Evolutionary conservation across 441 rosid genomes (phyloP), one percentile per base, ranked within the genome.

Genomic region (Breynia disticha): DNA sequence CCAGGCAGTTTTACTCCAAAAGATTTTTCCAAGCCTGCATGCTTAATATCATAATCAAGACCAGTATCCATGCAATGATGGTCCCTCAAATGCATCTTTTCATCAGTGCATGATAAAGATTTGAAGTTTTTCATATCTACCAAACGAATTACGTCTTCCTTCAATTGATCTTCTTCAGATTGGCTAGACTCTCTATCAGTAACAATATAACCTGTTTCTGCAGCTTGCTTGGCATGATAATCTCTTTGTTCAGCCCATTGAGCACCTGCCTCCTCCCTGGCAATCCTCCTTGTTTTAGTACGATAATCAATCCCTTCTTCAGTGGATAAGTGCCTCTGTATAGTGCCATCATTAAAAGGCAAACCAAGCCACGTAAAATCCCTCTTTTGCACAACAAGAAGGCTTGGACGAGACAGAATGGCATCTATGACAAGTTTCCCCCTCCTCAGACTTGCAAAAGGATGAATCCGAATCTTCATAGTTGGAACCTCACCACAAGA

Each of bases 271-370:
- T 83, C 96, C 85, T 94, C 99, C 73, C 96, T 75, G 0, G 89
- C 76, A 55, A 74, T 11, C 77, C 99, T 82, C 67, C 95, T 83
- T 66, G 81, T 77, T 72, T 81, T 84, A 9, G 99, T 87, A 35
- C 99, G 96, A 73, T 74, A 76, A 73, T 89, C 99, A 72, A 94
- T 87, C 63, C 99, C 99, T 74, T 94, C 99, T 62, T 89, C 96
- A 37, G 77, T 73, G 53, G 97, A 87, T 32, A 70, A 74, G 68
- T 72, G 97, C 66, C 76, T 76, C 49, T 67, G 87, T 20, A 71
- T 55, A 72, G 73, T 61, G 48, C 63, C 75, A 56, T 89, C 99
- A 46, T 83, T 72, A 2, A 69, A 54, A 19, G 97, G 96, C 72
- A 94, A 71, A 19, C 99, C 99, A 61, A 94, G 69, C 99, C 99